These are phyloP conservation scores for Rhizopogon rudus DNA, from an alignment of 768 basidiomycete genomes.

Conservation along the genomic window DNA sequence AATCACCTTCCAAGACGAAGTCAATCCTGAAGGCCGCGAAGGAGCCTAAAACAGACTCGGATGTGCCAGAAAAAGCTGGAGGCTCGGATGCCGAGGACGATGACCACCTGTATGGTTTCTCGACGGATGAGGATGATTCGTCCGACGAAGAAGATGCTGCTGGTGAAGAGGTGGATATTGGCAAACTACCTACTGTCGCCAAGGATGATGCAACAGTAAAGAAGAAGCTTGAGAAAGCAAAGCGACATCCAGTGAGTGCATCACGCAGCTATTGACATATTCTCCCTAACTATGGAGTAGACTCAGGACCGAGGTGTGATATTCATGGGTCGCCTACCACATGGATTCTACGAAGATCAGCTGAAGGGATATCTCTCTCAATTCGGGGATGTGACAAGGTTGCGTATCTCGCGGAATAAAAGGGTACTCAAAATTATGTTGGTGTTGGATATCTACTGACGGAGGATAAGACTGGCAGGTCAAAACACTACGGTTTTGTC, in stretches of 20 bases:
- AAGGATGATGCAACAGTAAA: constrained; percentile 85
- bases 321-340: constrained; percentile 87
- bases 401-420: constrained; percentile 91
- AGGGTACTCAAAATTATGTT: constrained; percentile 44
- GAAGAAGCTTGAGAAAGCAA: constrained; percentile 53
- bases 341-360: constrained; percentile 97
- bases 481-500: constrained; percentile 96
- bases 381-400: constrained; percentile 84
- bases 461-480: constrained; percentile 72
- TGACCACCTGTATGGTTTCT: constrained; percentile 66
- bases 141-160: constrained; percentile 71
- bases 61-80: neutral
- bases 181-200: constrained; percentile 76
- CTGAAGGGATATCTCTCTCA: constrained; percentile 91
- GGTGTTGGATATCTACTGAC: neutral
- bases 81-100: constrained; percentile 23
- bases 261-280: neutral
- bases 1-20: constrained; percentile 7
- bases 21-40: neutral
- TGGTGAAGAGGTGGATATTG: constrained; percentile 60
- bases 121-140: constrained; percentile 69
- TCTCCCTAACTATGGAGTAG: constrained; percentile 5
- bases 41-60: constrained; percentile 1
- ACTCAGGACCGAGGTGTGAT: constrained; percentile 76
- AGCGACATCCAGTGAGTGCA: constrained; percentile 58